Evolutionary conservation across 352 stramenopile species (phyloP).

Genomic region (Phytophthora sansomeana): DNA sequence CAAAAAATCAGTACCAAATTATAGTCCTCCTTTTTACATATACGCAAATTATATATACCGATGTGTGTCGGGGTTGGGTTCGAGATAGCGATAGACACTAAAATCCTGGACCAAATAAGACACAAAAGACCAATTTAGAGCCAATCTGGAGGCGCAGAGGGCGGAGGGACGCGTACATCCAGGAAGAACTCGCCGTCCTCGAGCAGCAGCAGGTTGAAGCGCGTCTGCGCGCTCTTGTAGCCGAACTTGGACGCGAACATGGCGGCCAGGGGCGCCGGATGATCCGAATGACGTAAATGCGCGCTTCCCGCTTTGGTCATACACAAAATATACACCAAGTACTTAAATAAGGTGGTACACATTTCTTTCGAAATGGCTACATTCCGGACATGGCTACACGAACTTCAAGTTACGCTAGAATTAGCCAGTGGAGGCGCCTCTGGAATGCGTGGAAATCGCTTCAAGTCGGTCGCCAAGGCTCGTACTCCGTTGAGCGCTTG

Average conservation of each 20-base stretch:
- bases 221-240: slow-evolving; percentile 65
- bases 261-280: neutral
- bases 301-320: slow-evolving; percentile 5
- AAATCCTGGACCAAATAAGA: slow-evolving; percentile 67
- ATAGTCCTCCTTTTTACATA: slow-evolving; percentile 1
- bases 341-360: no score
- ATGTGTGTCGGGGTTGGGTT: slow-evolving; percentile 57
- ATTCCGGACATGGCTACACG: neutral
- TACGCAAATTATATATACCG: slow-evolving; percentile 40
- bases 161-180: slow-evolving; percentile 59
- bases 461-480: slow-evolving; percentile 25
- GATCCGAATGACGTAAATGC: slow-evolving; percentile 6
- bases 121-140: neutral
- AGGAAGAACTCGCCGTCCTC: slow-evolving; percentile 96
- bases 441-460: slow-evolving; percentile 4
- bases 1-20: slow-evolving; percentile 8
- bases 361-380: slow-evolving; percentile 5
- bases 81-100: slow-evolving; percentile 81
- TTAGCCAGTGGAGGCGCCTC: neutral
- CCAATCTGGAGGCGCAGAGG: neutral
- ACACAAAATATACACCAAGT: slow-evolving; percentile 29
- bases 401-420: neutral
- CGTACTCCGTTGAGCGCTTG: slow-evolving; percentile 24
- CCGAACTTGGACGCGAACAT: slow-evolving; percentile 54
- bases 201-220: slow-evolving; percentile 94